Evolutionary conservation across 1,284 basidiomycete genomes (phyloP).

Genomic region (Quambalaria eucalypti): DNA sequence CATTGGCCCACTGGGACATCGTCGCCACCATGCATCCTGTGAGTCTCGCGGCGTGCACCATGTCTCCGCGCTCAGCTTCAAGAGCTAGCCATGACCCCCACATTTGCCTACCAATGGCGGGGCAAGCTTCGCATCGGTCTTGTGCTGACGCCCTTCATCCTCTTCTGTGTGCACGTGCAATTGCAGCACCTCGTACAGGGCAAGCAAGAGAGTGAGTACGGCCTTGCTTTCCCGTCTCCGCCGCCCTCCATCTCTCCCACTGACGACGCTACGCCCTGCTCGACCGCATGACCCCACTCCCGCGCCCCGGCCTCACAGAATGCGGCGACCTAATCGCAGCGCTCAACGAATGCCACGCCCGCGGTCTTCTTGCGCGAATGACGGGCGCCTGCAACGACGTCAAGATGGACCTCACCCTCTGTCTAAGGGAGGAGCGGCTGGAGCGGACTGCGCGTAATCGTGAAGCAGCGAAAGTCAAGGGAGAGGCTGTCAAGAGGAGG

Average conservation of each 20-base stretch:
- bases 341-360: conserved; percentile 24
- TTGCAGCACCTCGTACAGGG: conserved; percentile 1
- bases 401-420: conserved; percentile 30
- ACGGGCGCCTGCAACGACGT: conserved; percentile 30
- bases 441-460: background rate
- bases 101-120: no score
- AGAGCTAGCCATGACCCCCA: no score
- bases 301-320: conserved; percentile 6
- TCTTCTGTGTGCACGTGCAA: background rate
- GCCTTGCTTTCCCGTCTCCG: background rate
- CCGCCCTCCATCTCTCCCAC: background rate
- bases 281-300: background rate
- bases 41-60: no score
- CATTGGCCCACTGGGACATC: no score
- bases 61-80: no score
- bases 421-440: conserved; percentile 16
- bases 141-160: no score
- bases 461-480: background rate
- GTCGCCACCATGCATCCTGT: no score
- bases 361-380: conserved; percentile 19
- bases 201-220: background rate
- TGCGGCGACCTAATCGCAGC: conserved; percentile 26
- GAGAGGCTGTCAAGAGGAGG: background rate
- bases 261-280: background rate
- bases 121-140: no score